Base-by-base conservation (phyloP, 257 asterid species). In the Pogostemon cablin region DNA sequence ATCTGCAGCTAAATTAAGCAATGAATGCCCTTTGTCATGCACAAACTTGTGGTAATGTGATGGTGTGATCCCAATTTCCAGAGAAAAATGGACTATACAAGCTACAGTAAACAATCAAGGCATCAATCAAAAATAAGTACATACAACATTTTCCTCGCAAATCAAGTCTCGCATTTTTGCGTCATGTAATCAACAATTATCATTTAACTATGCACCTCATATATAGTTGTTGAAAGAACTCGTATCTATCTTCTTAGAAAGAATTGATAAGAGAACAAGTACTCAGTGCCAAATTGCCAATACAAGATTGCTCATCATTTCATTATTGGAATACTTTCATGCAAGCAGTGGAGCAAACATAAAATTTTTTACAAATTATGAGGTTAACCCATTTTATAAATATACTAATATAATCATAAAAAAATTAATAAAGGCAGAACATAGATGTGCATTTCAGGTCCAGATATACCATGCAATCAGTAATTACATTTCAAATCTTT, bases 121-220 rank as follows among this genome's bases (percentile, higher is more conserved):
- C 4, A 15, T 58, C 17, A 9, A 34, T 42, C 55, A 3, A 0
- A 65, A 54, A 11, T n/a, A 40, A 54, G 46, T 42, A 49, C 12
- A 60, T 7, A 12, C 9, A 5, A 20, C 47, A 15, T 43, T 38
- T 10, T 17, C 34, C 59, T 46, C 3, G 48, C 34, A 64, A 25
- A 37, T 56, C 8, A 38, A 5, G 39, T 37, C 25, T 37, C 25
- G 17, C 15, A 4, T 15, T 42, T 48, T 37, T 7, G 39, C 44
- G 48, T 55, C 60, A 57, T 38, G 40, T 8, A n/a, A 34, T 15
- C 60, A 25, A 8, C 43, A 60, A 60, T 54, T 20, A 74, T 40
- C 69, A 59, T 5, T 44, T 42, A 37, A 74, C n/a, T 37, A 38
- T 4, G n/a, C 32, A 59, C 9, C 47, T 59, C 65, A 59, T 60